A percentile compares a stretch with the other conserved stretches of the same genome.
phyloP scores from a whole-genome alignment of 148 eudicot species.

The Polygonum aviculare region DNA sequence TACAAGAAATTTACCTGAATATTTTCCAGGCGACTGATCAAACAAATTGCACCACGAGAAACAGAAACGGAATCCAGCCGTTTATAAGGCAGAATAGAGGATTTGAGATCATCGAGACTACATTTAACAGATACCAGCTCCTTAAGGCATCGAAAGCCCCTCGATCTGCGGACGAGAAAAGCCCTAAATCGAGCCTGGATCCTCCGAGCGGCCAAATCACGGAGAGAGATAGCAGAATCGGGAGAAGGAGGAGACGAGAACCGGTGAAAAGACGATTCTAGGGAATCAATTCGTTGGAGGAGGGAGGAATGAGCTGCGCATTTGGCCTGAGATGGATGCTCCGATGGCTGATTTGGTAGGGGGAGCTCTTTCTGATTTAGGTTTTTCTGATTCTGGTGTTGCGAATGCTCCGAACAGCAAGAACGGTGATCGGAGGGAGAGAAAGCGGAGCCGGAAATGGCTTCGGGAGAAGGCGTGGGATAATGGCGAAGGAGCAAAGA shows the following conservation, averaged over 20 bases:
- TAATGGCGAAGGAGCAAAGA: constrained; percentile 25
- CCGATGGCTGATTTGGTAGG: neutral
- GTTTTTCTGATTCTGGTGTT: constrained; percentile 12
- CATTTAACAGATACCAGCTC: constrained; percentile 58
- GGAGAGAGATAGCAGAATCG: constrained; percentile 22
- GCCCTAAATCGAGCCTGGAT: constrained; percentile 77
- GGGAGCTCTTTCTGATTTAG: constrained; percentile 3
- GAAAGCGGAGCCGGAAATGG: neutral
- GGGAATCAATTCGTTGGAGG: constrained; percentile 54
- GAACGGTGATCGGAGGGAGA: constrained; percentile 6
- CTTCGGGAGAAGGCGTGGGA: neutral
- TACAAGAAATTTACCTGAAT: constrained; percentile 41
- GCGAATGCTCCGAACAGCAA: constrained; percentile 11
- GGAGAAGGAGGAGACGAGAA: constrained; percentile 9
- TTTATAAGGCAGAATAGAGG: constrained; percentile 20
- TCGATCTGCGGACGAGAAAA: constrained; percentile 67
- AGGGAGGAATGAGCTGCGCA: constrained; percentile 35
- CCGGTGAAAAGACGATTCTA: constrained; percentile 55
- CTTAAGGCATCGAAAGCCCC: constrained; percentile 51
- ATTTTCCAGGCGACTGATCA: constrained; percentile 46
- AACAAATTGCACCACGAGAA: constrained; percentile 37
- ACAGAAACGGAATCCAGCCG: constrained; percentile 32
- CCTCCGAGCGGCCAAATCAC: constrained; percentile 70
- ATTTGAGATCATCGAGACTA: constrained; percentile 32
- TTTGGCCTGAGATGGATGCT: constrained; percentile 4